phyloP scores from a whole-genome alignment of 2,329 filamentous ascomycete genomes.

The Ophiostoma pallidulum region DNA sequence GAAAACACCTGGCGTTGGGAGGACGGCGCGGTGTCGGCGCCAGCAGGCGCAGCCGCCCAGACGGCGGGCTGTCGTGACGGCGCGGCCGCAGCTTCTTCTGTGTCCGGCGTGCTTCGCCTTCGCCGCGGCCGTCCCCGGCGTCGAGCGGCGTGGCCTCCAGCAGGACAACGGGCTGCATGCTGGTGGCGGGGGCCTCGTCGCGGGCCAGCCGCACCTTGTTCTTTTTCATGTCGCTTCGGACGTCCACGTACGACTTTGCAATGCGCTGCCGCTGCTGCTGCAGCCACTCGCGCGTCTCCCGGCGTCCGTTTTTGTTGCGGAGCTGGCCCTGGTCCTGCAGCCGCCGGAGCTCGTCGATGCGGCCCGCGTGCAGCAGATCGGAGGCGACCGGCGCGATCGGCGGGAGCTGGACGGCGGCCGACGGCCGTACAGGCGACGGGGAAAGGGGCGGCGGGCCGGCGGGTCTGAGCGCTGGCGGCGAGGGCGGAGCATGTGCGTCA shows the following conservation, averaged over 20 bases:
- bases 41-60: not conserved
- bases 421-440: not conserved
- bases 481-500: too few species aligned
- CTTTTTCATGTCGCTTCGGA: not conserved
- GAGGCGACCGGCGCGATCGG: not conserved
- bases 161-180: not conserved
- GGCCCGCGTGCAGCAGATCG: not conserved
- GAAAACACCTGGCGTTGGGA: slow-evolving; percentile 1
- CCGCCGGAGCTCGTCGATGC: not conserved
- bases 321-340: not conserved
- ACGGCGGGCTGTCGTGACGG: too few species aligned
- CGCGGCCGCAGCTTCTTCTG: too few species aligned
- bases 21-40: slow-evolving; percentile 7
- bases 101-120: not conserved
- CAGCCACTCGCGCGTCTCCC: not conserved
- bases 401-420: not conserved
- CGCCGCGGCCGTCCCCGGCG: too few species aligned
- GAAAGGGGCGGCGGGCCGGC: too few species aligned
- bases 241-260: not conserved
- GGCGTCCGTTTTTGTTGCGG: not conserved
- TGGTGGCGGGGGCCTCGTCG: not conserved
- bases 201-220: not conserved
- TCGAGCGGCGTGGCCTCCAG: slow-evolving; percentile 2
- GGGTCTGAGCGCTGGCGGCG: too few species aligned
- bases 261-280: not conserved